Evolutionary conservation across 768 basidiomycete genomes (phyloP), one percentile per base, ranked within the genome.

Genomic region (Amanita rimosa): DNA sequence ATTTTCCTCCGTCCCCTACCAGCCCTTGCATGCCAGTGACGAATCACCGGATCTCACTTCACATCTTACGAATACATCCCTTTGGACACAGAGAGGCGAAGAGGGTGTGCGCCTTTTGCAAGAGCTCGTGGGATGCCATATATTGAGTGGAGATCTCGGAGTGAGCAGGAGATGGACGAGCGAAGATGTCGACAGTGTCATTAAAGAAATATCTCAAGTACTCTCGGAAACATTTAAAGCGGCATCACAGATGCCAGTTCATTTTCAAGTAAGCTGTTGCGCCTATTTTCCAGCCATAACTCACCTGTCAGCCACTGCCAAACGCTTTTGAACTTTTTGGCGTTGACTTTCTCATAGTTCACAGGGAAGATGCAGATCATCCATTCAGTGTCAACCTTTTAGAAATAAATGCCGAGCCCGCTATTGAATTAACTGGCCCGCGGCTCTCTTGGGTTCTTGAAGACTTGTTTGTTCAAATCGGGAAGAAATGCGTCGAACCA

Each of bases 291-390:
- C 31, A 11, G 49, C 36, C 22, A 37, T 3, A 24, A 24, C 42
- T 3, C 56, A 37, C 37, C 14, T 10, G 6, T 13, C 60, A 96
- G 88, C 75, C 86, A 1, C 62, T 92, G 17, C 83, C 88, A 1
- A 97, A 97, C 60, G 90, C 88, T 0, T 98, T 97, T 59, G 95
- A 98, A 61, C 75, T 98, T 13, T 98, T 83, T 58, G 96, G 96
- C 0, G 75, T 87, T n/a, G 96, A 99, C 62, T 85, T 99, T 51
- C 70, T 98, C 11, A 74, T 97, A 50, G 74, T 73, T 46, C 75
- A 76, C 58, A 56, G 53, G n/a, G 22, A 11, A 6, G 22, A 19
- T 21, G 37, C 27, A 9, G 10, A 22, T 19, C 43, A 54, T 54
- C 58, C 61, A 6, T 75, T 79, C 48, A 72, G 78, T 52, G 81